Percentiles rank a stretch among this genome's conserved stretches.
Evolutionary conservation across 345 rosid genomes (phyloP).

Genomic region (Murraya koenigii): DNA sequence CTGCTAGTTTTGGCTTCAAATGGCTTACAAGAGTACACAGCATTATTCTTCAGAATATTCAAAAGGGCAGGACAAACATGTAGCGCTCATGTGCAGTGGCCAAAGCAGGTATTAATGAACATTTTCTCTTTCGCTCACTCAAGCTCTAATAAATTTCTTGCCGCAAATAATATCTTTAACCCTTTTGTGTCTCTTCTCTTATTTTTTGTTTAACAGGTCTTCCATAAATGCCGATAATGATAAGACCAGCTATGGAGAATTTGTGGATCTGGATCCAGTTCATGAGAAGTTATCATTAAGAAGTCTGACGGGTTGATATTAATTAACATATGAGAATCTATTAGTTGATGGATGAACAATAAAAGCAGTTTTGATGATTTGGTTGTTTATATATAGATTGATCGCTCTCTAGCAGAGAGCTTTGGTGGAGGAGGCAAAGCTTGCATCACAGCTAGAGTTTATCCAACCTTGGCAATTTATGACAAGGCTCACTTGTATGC

Average conservation of each 20-base stretch:
- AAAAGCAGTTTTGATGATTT: too few species aligned
- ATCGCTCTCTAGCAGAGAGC: constrained; percentile 61
- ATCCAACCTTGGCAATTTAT: constrained; percentile 46
- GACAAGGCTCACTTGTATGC: constrained; percentile 26
- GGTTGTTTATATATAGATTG: constrained; percentile 28
- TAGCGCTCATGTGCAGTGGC: constrained; percentile 63
- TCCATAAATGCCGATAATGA: too few species aligned
- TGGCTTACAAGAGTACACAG: constrained; percentile 54
- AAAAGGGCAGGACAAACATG: constrained; percentile 27
- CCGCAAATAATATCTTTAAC: background rate
- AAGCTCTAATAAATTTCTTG: background rate
- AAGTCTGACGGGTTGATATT: constrained; percentile 32
- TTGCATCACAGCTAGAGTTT: constrained; percentile 57
- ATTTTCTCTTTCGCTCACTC: background rate
- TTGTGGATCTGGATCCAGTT: constrained; percentile 38
- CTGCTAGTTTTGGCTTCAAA: constrained; percentile 59
- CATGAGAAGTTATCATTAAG: constrained; percentile 34
- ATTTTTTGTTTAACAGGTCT: background rate
- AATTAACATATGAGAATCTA: background rate
- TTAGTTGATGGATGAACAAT: too few species aligned
- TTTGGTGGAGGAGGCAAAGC: constrained; percentile 48
- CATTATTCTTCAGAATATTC: constrained; percentile 41
- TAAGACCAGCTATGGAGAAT: constrained; percentile 36
- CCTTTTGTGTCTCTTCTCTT: background rate
- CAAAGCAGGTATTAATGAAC: constrained; percentile 41